Evolutionary conservation across 208 protist genomes (phyloP), one percentile per base, ranked within the genome.

Genomic region (Trypanosoma rangeli): DNA sequence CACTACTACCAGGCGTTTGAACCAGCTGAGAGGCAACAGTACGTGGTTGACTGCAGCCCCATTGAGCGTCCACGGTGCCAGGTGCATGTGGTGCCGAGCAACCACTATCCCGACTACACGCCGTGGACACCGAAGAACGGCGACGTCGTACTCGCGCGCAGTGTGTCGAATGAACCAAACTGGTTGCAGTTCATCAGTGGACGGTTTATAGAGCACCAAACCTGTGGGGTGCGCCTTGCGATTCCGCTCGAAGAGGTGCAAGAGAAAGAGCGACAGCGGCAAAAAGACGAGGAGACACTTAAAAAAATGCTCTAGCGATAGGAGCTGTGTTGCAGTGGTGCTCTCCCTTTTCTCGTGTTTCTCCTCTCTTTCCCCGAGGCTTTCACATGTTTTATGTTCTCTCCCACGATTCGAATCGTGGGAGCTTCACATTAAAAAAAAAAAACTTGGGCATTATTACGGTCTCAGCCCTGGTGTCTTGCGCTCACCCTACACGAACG

Each of bases 111-210:
- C 15, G 90, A 92, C 66, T 96, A 93, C 65, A 92, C 80, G 31
- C 87, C 87, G 31, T 96, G 90, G 88, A 93, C 86, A 12, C 91
- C 91, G 7, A 61, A 65, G 46, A 96, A 96, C 56, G 91, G 91
- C 12, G 86, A 89, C 46, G 82, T 96, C 8, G 85, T 96, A 31
- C 54, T 92, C 4, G 91, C 91, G 20, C 85, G 91, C 26, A 77
- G 79, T 48, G 64, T 96, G 64, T 73, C 77, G 39, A 62, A 83
- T 28, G 80, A 89, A 20, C 86, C 85, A 9, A 80, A 89, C 64
- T 96, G 80, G 58, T 5, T 96, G 42, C 91, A 96, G 68, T 76
- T 96, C 42, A 77, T 96, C 31, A 92, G 84, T 37, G 91, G 91
- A 5, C 73, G 86, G 15, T 96, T 92, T 74, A 82, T 96, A 60